Percentiles rank a stretch among this genome's conserved stretches.
These are phyloP conservation scores for Leishmania tropica DNA, from an alignment of 208 protist genomes.

Conservation along the genomic window DNA sequence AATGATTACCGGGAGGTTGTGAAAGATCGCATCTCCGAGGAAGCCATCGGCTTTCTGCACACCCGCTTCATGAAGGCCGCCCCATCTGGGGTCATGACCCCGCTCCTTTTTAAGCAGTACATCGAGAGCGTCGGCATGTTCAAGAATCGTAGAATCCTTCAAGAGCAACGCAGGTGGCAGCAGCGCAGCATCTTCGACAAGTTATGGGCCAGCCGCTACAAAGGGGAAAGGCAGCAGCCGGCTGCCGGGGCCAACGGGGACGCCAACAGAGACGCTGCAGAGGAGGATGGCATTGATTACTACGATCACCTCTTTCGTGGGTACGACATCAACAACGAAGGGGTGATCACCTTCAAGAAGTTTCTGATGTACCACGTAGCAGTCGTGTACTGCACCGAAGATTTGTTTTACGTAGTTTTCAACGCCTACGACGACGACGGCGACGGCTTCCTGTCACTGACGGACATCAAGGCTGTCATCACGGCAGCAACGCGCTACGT, in stretches of 20 bases:
- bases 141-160: slow-evolving; percentile 63
- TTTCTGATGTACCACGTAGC: slow-evolving; percentile 90
- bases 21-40: slow-evolving; percentile 81
- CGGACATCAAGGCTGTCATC: slow-evolving; percentile 88
- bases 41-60: slow-evolving; percentile 84
- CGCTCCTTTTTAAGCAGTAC: slow-evolving; percentile 78
- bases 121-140: slow-evolving; percentile 82
- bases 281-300: slow-evolving; percentile 47
- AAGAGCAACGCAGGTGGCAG: slow-evolving; percentile 24
- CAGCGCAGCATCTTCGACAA: slow-evolving; percentile 10
- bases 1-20: slow-evolving; percentile 84
- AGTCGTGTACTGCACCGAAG: slow-evolving; percentile 88
- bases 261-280: neutral
- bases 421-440: slow-evolving; percentile 93
- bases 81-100: slow-evolving; percentile 76
- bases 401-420: slow-evolving; percentile 91
- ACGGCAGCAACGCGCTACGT: slow-evolving; percentile 90
- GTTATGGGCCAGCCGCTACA: neutral
- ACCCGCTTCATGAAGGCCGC: slow-evolving; percentile 78
- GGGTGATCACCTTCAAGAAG: slow-evolving; percentile 90
- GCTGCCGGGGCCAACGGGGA: neutral
- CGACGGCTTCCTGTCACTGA: slow-evolving; percentile 84
- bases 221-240: neutral
- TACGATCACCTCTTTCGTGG: slow-evolving; percentile 88
- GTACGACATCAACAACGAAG: slow-evolving; percentile 86